phyloP scores from a whole-genome alignment of 1,284 basidiomycete species.

The Ceratobasidium sp. region DNA sequence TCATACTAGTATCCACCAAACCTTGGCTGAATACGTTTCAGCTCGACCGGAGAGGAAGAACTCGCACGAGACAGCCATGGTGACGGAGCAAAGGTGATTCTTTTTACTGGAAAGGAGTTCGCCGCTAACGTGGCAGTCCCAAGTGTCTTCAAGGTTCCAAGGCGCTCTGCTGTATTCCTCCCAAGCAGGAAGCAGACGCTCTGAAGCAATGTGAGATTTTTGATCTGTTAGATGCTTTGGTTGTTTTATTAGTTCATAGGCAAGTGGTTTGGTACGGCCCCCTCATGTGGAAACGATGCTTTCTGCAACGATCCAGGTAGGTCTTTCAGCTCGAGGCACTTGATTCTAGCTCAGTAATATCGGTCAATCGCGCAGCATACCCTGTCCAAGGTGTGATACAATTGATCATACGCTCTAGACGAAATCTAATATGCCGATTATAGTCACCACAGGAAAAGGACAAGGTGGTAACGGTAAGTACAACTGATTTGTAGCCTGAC shows the following conservation, averaged over 20 bases:
- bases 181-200: background rate
- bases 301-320: conserved; percentile 13
- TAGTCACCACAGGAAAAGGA: background rate
- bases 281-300: background rate
- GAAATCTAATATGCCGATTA: background rate
- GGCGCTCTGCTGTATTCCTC: background rate
- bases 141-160: conserved; percentile 9
- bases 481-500: too few relatives aligned
- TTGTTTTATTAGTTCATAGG: too few relatives aligned
- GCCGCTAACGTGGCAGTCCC: too few relatives aligned
- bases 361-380: background rate
- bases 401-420: too few relatives aligned
- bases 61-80: conserved; percentile 3
- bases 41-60: conserved; percentile 15
- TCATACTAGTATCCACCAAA: too few relatives aligned
- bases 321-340: background rate
- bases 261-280: conserved; percentile 27
- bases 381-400: conserved; percentile 7
- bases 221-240: too few relatives aligned
- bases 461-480: conserved; percentile 5
- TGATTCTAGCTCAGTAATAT: too few relatives aligned
- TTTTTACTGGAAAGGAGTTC: too few relatives aligned
- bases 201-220: conserved; percentile 21
- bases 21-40: background rate
- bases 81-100: background rate